phyloP scores from a whole-genome alignment of 257 asterid species.

The Nemophila menziesii region DNA sequence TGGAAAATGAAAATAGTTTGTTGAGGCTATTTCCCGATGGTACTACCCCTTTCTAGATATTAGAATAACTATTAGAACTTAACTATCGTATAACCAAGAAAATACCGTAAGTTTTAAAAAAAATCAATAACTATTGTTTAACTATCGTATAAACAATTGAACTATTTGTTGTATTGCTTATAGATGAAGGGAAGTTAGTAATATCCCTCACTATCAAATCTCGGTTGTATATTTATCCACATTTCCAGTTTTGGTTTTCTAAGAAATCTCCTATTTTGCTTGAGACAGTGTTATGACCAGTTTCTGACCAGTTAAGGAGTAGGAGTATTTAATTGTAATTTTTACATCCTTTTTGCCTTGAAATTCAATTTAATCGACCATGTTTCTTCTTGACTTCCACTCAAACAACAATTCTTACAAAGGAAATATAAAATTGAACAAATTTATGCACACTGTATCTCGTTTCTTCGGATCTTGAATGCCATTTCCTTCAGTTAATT shows the following conservation, averaged over 20 bases:
- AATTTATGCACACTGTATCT: too few species aligned
- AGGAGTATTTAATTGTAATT: slow-evolving; percentile 12
- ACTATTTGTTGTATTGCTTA: slow-evolving; percentile 20
- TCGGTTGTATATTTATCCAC: slow-evolving; percentile 66
- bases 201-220: slow-evolving; percentile 56
- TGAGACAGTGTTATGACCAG: slow-evolving; percentile 14
- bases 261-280: slow-evolving; percentile 22
- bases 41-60: slow-evolving; percentile 31
- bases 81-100: too few species aligned
- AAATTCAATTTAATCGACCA: slow-evolving; percentile 26
- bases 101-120: background rate
- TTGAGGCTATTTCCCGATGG: slow-evolving; percentile 81
- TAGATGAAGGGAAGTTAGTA: slow-evolving; percentile 19
- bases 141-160: slow-evolving; percentile 50
- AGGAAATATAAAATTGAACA: too few species aligned
- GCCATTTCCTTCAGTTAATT: too few species aligned
- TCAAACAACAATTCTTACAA: too few species aligned
- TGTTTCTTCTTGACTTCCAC: slow-evolving; percentile 23
- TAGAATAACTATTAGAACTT: slow-evolving; percentile 4
- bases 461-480: too few species aligned
- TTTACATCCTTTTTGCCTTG: slow-evolving; percentile 22
- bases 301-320: slow-evolving; percentile 13
- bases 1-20: slow-evolving; percentile 63
- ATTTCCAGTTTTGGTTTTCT: slow-evolving; percentile 38
- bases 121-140: slow-evolving; percentile 58